Evolutionary conservation across 257 asterid genomes (phyloP), one percentile per base, ranked within the genome.

Genomic region (Nicotiana otophora): DNA sequence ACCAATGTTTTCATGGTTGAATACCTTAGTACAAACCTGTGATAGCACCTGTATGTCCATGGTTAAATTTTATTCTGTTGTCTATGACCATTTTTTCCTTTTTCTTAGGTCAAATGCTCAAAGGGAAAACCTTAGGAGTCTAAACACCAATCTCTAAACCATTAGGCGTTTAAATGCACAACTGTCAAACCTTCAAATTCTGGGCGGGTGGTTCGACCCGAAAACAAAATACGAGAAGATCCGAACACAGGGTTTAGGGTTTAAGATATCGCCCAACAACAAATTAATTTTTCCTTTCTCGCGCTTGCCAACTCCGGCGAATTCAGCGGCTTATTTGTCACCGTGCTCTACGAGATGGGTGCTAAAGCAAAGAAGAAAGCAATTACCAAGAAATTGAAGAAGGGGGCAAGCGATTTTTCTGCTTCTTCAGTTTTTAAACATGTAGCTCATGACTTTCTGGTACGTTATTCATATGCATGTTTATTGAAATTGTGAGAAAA

Each of bases 381-480:
- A 12, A 76, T 57, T 19, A 60, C 61, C 77, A 90, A 89, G 87
- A 86, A 54, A 64, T 17, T 88, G 91, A 92, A 91, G 86, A 90
- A 88, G 84, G 88, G 88, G 0, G 85, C 95, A 10, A 86, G 90
- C 23, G 84, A 87, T 77, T 82, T 87, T 54, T 85, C 93, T 19
- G 84, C 65, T 80, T 46, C 85, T 64, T 65, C 81, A 5, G 17
- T 87, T 74, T 57, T 91, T 83, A 90, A 83, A 78, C 91, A 84
- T 28, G 90, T 85, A 7, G 67, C 90, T 30, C 86, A 87, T 81
- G 97, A 93, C 84, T 93, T 86, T 84, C 80, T 94, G 96, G 97
- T 94, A 77, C 12, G 75, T 2, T 53, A 16, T 28, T 72, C 51
- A 23, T 23, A 46, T 54, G 23, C 2, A 14, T 62, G 39, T 4